Evolutionary conservation across 2,329 filamentous ascomycete species (phyloP).

Genomic region (Ophiosphaerella korrae): DNA sequence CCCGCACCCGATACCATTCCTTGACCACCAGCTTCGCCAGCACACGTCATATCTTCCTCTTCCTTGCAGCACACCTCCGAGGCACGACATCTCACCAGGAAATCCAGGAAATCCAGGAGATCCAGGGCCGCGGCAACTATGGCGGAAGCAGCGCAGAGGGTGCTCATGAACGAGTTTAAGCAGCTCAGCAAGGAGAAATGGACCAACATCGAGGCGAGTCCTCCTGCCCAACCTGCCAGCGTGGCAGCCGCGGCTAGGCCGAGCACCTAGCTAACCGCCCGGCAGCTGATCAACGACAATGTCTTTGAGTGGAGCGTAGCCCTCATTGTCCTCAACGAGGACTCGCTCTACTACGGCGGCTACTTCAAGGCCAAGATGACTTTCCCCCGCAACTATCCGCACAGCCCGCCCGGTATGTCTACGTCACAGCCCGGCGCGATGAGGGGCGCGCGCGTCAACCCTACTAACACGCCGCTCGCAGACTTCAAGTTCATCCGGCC

Average conservation of each 20-base stretch:
- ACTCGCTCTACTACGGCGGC: conserved; percentile 88
- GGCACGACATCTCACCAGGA: conserved; percentile 10
- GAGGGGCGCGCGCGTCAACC: background rate
- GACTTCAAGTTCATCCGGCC: conserved; percentile 82
- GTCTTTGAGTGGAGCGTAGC: conserved; percentile 87
- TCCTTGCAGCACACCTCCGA: conserved; percentile 10
- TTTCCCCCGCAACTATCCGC: conserved; percentile 89
- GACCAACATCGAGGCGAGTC: conserved; percentile 81
- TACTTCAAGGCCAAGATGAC: conserved; percentile 92
- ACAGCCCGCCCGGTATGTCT: conserved; percentile 70
- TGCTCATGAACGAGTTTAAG: conserved; percentile 88
- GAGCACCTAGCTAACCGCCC: conserved; percentile 29
- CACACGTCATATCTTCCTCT: conserved; percentile 3
- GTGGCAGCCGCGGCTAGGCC: conserved; percentile 11
- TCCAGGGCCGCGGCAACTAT: conserved; percentile 16
- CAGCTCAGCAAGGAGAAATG: conserved; percentile 86
- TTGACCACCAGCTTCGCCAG: background rate
- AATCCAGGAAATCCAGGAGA: conserved; percentile 4
- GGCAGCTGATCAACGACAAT: conserved; percentile 75
- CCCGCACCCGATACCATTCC: too few species aligned
- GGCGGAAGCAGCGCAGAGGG: conserved; percentile 67
- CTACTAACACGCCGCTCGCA: conserved; percentile 18
- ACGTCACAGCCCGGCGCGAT: background rate
- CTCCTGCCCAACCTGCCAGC: background rate
- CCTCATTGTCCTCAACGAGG: conserved; percentile 89